Conservation (phyloP, 83 land plant species). For the Thuja plicata region DNA sequence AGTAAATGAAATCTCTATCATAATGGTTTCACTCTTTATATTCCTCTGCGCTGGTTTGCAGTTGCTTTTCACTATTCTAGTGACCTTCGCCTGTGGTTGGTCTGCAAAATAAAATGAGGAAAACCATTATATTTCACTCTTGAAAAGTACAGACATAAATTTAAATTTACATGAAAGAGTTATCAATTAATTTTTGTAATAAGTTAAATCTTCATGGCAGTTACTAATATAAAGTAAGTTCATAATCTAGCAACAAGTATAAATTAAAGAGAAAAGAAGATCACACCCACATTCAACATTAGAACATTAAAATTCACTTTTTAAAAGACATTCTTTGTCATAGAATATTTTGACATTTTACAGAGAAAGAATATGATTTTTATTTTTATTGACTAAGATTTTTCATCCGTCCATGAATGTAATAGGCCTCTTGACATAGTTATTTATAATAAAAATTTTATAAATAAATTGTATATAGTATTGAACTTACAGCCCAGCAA, state of each 20-base stretch:
- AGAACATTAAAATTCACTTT: not conserved
- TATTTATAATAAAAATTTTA: not conserved
- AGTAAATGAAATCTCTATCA: conserved; percentile 54
- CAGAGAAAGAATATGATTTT: not conserved
- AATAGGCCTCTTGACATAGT: too few species aligned
- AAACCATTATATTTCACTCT: not conserved
- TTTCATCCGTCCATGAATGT: too few species aligned
- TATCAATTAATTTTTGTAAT: not conserved
- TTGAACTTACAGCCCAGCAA: conserved; percentile 26
- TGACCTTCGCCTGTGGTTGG: not conserved
- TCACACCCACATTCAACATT: too few species aligned
- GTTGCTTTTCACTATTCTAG: not conserved
- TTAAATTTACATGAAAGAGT: too few species aligned
- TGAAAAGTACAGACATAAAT: not conserved
- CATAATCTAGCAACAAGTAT: not conserved
- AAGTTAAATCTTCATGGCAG: not conserved
- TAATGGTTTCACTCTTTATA: conserved; percentile 77
- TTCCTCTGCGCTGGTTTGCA: conserved; percentile 61
- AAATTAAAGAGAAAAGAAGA: not conserved
- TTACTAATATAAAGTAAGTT: not conserved
- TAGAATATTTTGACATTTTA: not conserved
- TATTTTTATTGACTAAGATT: too few species aligned
- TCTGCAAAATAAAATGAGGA: not conserved
- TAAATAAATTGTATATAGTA: not conserved
- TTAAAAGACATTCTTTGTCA: not conserved